phyloP scores from a whole-genome alignment of 805 yeast genomes.

The Komagataella phaffii region DNA sequence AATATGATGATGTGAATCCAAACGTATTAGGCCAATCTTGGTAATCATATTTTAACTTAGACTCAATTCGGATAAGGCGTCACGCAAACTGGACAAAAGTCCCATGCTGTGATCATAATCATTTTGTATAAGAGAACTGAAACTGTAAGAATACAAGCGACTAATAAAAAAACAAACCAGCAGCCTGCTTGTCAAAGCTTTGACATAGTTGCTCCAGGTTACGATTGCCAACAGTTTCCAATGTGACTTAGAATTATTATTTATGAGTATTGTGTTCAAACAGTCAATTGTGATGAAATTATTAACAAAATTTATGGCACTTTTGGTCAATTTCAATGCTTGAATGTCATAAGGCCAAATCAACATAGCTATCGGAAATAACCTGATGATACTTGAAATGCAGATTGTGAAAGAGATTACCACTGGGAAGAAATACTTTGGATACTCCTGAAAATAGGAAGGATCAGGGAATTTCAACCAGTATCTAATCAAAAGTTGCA shows the following conservation, averaged over 20 bases:
- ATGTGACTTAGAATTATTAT: conserved; percentile 13
- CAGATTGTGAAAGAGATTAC: conserved; percentile 56
- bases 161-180: conserved; percentile 4
- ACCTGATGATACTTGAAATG: conserved; percentile 65
- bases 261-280: conserved; percentile 15
- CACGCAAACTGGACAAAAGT: not conserved
- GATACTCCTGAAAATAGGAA: conserved; percentile 10
- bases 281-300: conserved; percentile 18
- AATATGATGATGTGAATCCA: not conserved
- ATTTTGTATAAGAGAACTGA: not conserved
- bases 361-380: conserved; percentile 84
- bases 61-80: not conserved
- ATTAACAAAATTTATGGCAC: conserved; percentile 17
- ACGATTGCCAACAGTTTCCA: conserved; percentile 16
- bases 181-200: conserved; percentile 9
- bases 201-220: conserved; percentile 10
- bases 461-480: conserved; percentile 17
- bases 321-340: conserved; percentile 25
- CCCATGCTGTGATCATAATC: not conserved
- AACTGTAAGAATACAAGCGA: not conserved
- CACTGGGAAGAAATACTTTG: conserved; percentile 15
- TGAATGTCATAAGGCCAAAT: conserved; percentile 95
- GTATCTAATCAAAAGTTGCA: conserved; percentile 19
- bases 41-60: not conserved
- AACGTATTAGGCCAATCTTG: not conserved